Conservation (phyloP, 495 filamentous ascomycete species). For the Penicillium goetzii region DNA sequence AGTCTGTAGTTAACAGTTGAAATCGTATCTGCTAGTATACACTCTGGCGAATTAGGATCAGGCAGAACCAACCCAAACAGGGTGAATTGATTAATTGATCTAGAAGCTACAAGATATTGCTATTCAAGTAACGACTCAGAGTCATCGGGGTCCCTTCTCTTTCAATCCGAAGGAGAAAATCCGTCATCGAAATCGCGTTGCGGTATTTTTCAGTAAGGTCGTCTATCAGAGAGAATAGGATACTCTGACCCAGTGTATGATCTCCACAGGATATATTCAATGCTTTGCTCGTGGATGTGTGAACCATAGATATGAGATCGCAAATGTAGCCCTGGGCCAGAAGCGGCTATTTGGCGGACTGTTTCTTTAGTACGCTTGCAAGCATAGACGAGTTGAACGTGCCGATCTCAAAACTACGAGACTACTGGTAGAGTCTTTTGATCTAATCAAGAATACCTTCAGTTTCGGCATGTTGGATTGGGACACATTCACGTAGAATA, state of each 20-base stretch:
- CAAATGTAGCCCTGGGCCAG: neutral
- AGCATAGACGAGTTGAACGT: neutral
- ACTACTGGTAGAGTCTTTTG: neutral
- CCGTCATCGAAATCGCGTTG: neutral
- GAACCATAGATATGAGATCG: conserved; percentile 1
- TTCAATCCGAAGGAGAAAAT: conserved; percentile 3
- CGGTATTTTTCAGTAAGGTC: neutral
- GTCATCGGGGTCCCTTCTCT: conserved; percentile 2
- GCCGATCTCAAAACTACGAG: neutral
- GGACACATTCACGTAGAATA: neutral
- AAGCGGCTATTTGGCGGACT: neutral
- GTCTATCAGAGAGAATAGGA: neutral
- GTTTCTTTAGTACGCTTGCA: conserved; percentile 1
- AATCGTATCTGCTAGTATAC: neutral
- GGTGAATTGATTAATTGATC: neutral
- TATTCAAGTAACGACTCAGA: neutral
- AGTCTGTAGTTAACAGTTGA: no score
- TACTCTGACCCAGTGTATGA: neutral
- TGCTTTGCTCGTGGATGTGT: neutral
- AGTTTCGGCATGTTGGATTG: neutral
- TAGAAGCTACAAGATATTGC: neutral
- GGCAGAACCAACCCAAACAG: neutral
- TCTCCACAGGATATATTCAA: conserved; percentile 1
- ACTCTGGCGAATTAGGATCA: neutral
- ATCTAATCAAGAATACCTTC: neutral